Conservation (phyloP, 2,329 filamentous ascomycete genomes). For the Paramyrothecium roridum region DNA sequence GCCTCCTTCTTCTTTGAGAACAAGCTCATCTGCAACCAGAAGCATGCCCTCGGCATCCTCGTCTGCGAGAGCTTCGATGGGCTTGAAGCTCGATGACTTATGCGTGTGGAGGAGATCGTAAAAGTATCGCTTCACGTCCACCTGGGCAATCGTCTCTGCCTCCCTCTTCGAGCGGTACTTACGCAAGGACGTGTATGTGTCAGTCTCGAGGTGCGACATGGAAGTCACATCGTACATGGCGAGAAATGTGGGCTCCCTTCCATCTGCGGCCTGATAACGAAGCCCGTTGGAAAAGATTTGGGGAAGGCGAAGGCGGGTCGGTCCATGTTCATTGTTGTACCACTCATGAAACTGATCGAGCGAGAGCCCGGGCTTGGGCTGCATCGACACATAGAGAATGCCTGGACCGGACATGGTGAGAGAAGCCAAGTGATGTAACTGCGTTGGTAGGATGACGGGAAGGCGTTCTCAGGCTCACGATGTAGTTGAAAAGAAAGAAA, state of each 20-base stretch:
- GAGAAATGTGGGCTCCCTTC: constrained; percentile 63
- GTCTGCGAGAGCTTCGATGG: constrained; percentile 58
- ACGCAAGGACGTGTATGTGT: constrained; percentile 66
- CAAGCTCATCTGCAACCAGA: constrained; percentile 60
- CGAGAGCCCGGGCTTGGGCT: constrained; percentile 65
- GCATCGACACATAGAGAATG: constrained; percentile 83
- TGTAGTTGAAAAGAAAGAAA: neutral
- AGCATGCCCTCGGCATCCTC: constrained; percentile 57
- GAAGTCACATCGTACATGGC: constrained; percentile 79
- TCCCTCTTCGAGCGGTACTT: constrained; percentile 53
- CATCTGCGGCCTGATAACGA: constrained; percentile 70
- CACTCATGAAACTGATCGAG: constrained; percentile 78
- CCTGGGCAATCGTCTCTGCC: constrained; percentile 50
- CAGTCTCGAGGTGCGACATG: constrained; percentile 66
- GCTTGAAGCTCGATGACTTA: constrained; percentile 53
- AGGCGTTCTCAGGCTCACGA: neutral
- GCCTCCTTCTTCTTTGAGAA: constrained; percentile 44
- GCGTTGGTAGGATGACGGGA: neutral
- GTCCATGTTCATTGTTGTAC: constrained; percentile 94
- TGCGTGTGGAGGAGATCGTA: constrained; percentile 63
- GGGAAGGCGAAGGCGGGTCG: constrained; percentile 71
- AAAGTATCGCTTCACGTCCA: constrained; percentile 66
- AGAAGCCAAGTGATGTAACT: neutral
- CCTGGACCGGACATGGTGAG: constrained; percentile 49
- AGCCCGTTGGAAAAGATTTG: constrained; percentile 74